These are phyloP conservation scores for Alternaria panax DNA, from an alignment of 2,329 filamentous ascomycete genomes.

Conservation along the genomic window DNA sequence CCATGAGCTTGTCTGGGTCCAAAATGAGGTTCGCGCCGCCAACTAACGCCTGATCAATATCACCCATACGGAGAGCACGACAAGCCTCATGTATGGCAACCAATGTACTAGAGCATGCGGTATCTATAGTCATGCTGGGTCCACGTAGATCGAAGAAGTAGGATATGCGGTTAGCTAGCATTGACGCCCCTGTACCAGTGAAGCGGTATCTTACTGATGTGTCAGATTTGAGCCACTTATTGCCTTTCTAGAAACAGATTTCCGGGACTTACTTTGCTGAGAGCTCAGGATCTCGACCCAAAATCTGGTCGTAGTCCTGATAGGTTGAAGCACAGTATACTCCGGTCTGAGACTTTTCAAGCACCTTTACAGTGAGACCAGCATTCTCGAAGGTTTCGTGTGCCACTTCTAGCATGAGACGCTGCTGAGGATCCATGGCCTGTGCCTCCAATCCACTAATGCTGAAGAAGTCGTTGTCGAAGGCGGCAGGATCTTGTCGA, in stretches of 20 bases:
- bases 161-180: slow-evolving; percentile 26
- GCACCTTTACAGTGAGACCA: slow-evolving; percentile 39
- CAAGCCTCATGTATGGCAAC: slow-evolving; percentile 29
- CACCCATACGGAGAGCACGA: slow-evolving; percentile 13
- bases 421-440: slow-evolving; percentile 45
- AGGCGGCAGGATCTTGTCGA: slow-evolving; percentile 25
- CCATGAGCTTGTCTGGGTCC: neutral
- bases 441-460: slow-evolving; percentile 38
- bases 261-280: too few species aligned
- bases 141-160: slow-evolving; percentile 36
- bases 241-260: too few species aligned
- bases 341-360: too few species aligned
- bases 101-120: slow-evolving; percentile 35
- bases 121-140: slow-evolving; percentile 34
- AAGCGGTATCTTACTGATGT: too few species aligned
- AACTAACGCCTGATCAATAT: slow-evolving; percentile 5
- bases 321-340: too few species aligned
- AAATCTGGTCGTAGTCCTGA: too few species aligned
- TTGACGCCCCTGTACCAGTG: slow-evolving; percentile 11
- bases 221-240: too few species aligned
- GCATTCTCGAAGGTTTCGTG: slow-evolving; percentile 54
- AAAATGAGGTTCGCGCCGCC: neutral
- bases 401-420: slow-evolving; percentile 41
- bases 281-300: too few species aligned
- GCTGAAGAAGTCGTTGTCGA: slow-evolving; percentile 44